These are phyloP conservation scores for Betula pendula DNA, from an alignment of 306 rosid species.

Conservation along the genomic window DNA sequence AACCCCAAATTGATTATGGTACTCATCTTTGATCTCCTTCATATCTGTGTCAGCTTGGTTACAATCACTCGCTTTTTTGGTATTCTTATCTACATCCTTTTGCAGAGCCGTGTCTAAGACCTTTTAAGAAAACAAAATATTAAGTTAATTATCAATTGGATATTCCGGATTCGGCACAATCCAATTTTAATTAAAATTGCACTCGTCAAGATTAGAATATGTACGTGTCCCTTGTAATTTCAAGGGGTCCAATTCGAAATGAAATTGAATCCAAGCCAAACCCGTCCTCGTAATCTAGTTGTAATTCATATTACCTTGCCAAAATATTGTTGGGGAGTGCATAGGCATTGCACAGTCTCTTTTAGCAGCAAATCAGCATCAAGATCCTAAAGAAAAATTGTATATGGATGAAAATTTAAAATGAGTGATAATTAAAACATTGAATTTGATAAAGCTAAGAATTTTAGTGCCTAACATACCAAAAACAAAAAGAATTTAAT, in stretches of 20 bases:
- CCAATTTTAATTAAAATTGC: no score
- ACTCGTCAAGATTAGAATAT: no score
- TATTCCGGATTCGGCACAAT: background rate
- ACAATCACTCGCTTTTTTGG: conserved; percentile 76
- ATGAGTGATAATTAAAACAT: no score
- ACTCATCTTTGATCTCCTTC: conserved; percentile 63
- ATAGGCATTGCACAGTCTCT: conserved; percentile 71
- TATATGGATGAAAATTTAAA: background rate
- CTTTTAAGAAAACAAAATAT: conserved; percentile 22
- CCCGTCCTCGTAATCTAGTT: background rate
- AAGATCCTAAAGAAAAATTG: conserved; percentile 56
- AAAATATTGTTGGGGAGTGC: conserved; percentile 63
- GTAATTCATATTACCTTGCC: conserved; percentile 48
- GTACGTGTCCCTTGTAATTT: no score
- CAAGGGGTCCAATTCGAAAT: no score
- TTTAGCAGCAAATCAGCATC: conserved; percentile 48
- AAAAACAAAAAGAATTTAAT: no score
- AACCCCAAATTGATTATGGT: conserved; percentile 48
- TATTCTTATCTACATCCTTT: conserved; percentile 55
- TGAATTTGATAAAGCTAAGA: no score
- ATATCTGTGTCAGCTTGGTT: conserved; percentile 77
- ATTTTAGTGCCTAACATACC: no score
- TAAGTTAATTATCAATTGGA: background rate
- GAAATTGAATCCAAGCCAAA: no score
- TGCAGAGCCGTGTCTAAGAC: conserved; percentile 59